phyloP scores from a whole-genome alignment of 1,139 yeast species.

The Suhomyces ambrosiae region DNA sequence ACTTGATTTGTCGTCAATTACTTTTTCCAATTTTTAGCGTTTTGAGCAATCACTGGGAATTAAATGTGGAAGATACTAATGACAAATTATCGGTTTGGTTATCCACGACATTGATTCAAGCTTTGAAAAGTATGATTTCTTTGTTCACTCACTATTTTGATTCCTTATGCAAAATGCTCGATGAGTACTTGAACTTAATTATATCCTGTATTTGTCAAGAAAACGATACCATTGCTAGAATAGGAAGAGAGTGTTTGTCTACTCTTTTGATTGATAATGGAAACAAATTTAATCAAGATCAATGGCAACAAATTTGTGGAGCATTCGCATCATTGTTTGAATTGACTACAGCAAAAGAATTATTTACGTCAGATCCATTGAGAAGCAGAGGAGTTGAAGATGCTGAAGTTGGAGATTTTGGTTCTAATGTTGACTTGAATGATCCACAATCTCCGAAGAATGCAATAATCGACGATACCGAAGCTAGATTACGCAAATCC shows the following conservation, averaged over 20 bases:
- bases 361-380: slow-evolving; percentile 72
- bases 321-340: slow-evolving; percentile 72
- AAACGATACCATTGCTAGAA: slow-evolving; percentile 92
- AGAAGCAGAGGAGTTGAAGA: slow-evolving; percentile 26
- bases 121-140: slow-evolving; percentile 83
- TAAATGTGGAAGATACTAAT: slow-evolving; percentile 58
- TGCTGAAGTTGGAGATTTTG: slow-evolving; percentile 18
- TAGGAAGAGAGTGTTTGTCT: slow-evolving; percentile 87
- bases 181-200: slow-evolving; percentile 74
- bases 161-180: slow-evolving; percentile 69
- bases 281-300: slow-evolving; percentile 57
- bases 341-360: slow-evolving; percentile 81
- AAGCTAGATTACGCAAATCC: slow-evolving; percentile 30
- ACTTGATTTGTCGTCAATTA: slow-evolving; percentile 69
- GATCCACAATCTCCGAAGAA: slow-evolving; percentile 15
- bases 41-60: slow-evolving; percentile 74
- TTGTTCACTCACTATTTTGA: slow-evolving; percentile 80
- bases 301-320: slow-evolving; percentile 74
- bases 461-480: slow-evolving; percentile 23
- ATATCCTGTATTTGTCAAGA: slow-evolving; percentile 94
- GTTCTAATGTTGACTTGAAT: slow-evolving; percentile 18
- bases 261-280: slow-evolving; percentile 77
- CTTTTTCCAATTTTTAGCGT: slow-evolving; percentile 90
- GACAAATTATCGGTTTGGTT: slow-evolving; percentile 95
- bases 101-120: slow-evolving; percentile 94